A percentile compares a stretch with the other conserved stretches of the same genome.
These are phyloP conservation scores for Colletotrichum tofieldiae DNA, from an alignment of 2,329 filamentous ascomycete genomes.

Conservation along the genomic window DNA sequence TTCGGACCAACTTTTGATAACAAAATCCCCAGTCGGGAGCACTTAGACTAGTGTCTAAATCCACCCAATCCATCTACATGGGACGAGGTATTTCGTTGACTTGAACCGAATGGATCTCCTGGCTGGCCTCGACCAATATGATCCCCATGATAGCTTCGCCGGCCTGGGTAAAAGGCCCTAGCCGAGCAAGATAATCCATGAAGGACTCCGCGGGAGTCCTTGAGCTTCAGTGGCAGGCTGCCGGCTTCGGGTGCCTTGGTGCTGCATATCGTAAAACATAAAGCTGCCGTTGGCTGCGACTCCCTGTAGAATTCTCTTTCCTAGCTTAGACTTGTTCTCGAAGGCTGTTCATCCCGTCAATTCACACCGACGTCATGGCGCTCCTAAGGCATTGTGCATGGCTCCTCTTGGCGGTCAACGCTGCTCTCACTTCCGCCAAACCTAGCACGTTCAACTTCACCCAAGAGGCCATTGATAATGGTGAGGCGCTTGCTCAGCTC, in stretches of 20 bases:
- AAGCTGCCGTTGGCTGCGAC: conserved; percentile 3
- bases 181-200: not conserved
- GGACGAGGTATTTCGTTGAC: conserved; percentile 17
- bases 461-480: conserved; percentile 18
- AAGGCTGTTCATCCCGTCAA: conserved; percentile 24
- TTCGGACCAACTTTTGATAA: conserved; percentile 8
- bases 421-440: conserved; percentile 6
- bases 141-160: not conserved
- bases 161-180: not conserved
- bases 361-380: conserved; percentile 20
- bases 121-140: conserved; percentile 5
- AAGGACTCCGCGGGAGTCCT: not conserved
- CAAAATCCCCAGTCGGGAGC: conserved; percentile 10
- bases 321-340: not conserved
- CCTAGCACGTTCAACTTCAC: conserved; percentile 18
- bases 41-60: not conserved
- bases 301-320: not conserved
- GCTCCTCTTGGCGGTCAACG: conserved; percentile 21
- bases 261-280: conserved; percentile 8
- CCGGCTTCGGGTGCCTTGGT: conserved; percentile 1
- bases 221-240: not conserved
- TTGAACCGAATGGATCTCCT: conserved; percentile 7
- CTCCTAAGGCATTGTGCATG: conserved; percentile 21
- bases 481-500: conserved; percentile 23
- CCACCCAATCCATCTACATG: conserved; percentile 21